Evolutionary conservation across 2,329 filamentous ascomycete genomes (phyloP).

Genomic region (Diaporthe ilicicola): DNA sequence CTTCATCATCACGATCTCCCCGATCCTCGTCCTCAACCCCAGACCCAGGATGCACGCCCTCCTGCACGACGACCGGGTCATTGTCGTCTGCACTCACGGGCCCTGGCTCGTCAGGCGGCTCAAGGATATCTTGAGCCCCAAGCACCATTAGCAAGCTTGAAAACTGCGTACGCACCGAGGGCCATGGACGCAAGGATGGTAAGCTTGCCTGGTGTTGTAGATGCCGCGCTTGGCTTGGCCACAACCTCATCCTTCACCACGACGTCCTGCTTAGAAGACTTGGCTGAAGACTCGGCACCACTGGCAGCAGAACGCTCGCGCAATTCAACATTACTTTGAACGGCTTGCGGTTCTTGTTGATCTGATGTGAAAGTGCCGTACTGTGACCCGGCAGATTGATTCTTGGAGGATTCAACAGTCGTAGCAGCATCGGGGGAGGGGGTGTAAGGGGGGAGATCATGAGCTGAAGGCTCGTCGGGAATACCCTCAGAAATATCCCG

Average conservation of each 20-base stretch:
- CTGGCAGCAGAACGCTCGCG: constrained; percentile 31
- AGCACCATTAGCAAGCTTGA: constrained; percentile 35
- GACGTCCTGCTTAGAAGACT: constrained; percentile 27
- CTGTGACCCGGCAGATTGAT: constrained; percentile 33
- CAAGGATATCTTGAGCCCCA: constrained; percentile 34
- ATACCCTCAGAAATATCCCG: constrained; percentile 30
- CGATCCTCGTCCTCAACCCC: constrained; percentile 25
- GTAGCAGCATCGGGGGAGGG: constrained; percentile 32
- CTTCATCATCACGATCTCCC: constrained; percentile 32
- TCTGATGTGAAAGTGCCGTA: constrained; percentile 33
- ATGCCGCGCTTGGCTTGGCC: constrained; percentile 27
- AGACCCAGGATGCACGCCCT: constrained; percentile 28
- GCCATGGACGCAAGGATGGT: constrained; percentile 34
- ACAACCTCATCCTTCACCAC: constrained; percentile 34
- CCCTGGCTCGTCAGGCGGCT: constrained; percentile 30
- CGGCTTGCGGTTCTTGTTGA: constrained; percentile 29
- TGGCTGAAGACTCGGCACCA: constrained; percentile 34
- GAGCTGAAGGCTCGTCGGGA: constrained; percentile 32
- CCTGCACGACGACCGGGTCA: constrained; percentile 31
- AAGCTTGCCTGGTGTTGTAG: constrained; percentile 35
- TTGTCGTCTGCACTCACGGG: constrained; percentile 27
- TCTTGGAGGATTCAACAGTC: constrained; percentile 32
- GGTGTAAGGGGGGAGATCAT: constrained; percentile 30
- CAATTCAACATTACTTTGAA: constrained; percentile 22
- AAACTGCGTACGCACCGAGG: constrained; percentile 33